phyloP scores from a whole-genome alignment of 2,329 filamentous ascomycete species.

The Pseudogymnoascus sp. region DNA sequence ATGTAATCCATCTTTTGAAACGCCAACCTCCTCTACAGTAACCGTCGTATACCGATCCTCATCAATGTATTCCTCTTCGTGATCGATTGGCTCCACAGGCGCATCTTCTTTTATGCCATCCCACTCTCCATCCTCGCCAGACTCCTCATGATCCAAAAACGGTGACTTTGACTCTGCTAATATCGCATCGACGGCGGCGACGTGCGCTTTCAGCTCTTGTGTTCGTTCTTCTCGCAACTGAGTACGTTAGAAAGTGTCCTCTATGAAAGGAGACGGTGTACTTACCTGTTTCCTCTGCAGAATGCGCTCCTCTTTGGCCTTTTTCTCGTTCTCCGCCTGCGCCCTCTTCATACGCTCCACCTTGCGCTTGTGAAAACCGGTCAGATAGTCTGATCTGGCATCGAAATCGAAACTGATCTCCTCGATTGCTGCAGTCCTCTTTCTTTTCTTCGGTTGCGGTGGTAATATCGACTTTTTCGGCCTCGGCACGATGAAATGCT shows the following conservation, averaged over 20 bases:
- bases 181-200: constrained; percentile 62
- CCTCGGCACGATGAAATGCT: constrained; percentile 50
- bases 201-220: constrained; percentile 72
- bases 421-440: constrained; percentile 53
- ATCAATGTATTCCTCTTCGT: constrained; percentile 91
- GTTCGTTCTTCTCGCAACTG: constrained; percentile 80
- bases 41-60: constrained; percentile 95
- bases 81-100: constrained; percentile 51
- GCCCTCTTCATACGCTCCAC: constrained; percentile 75
- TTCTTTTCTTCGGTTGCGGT: constrained; percentile 59
- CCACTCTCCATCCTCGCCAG: constrained; percentile 48
- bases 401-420: constrained; percentile 79
- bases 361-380: constrained; percentile 96
- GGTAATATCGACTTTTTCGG: constrained; percentile 50
- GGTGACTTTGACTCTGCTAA: constrained; percentile 29
- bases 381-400: constrained; percentile 79
- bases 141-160: constrained; percentile 30
- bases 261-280: constrained; percentile 1
- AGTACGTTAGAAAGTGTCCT: background rate
- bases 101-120: constrained; percentile 47
- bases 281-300: constrained; percentile 66
- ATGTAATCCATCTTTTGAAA: constrained; percentile 65
- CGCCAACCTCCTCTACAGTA: constrained; percentile 79
- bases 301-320: constrained; percentile 69
- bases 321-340: constrained; percentile 70